phyloP scores from a whole-genome alignment of 768 basidiomycete species.

The Leucocoprinus birnbaumii region DNA sequence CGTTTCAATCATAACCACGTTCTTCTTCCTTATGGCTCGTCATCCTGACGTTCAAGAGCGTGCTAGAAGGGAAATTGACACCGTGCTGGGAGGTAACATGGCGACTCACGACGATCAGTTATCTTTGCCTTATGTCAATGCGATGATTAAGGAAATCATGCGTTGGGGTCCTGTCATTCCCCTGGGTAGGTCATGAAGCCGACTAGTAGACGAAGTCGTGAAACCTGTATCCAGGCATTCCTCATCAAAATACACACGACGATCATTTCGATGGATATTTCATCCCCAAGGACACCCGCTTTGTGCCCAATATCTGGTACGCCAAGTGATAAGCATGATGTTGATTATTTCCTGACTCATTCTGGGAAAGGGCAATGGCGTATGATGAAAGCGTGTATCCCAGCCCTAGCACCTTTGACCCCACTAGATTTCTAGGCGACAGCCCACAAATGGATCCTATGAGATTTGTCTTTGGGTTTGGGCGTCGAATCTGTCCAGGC shows the following conservation, averaged over 20 bases:
- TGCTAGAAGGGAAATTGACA: constrained; percentile 38
- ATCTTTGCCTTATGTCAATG: constrained; percentile 31
- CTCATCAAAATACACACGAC: constrained; percentile 26
- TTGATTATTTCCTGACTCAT: not conserved
- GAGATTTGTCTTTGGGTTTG: constrained; percentile 33
- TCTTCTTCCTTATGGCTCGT: constrained; percentile 34
- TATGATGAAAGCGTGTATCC: constrained; percentile 35
- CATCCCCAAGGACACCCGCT: constrained; percentile 29
- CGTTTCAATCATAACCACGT: constrained; percentile 30
- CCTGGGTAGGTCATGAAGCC: constrained; percentile 17
- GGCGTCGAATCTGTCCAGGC: constrained; percentile 31
- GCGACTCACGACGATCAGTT: constrained; percentile 30
- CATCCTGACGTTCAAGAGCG: constrained; percentile 34
- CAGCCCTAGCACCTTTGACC: constrained; percentile 32
- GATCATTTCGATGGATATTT: constrained; percentile 29
- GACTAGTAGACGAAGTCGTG: too few relatives aligned
- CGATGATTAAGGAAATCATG: constrained; percentile 36
- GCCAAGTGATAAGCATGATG: constrained; percentile 2
- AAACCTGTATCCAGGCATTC: constrained; percentile 19
- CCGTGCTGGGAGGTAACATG: constrained; percentile 27
- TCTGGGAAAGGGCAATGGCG: constrained; percentile 24
- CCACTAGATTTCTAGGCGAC: constrained; percentile 28
- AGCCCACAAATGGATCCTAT: constrained; percentile 27
- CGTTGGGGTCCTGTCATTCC: constrained; percentile 32
- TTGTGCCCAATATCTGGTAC: constrained; percentile 30